These are phyloP conservation scores for Pharus latifolius DNA, from an alignment of 176 grass and related monocot species.

Conservation along the genomic window DNA sequence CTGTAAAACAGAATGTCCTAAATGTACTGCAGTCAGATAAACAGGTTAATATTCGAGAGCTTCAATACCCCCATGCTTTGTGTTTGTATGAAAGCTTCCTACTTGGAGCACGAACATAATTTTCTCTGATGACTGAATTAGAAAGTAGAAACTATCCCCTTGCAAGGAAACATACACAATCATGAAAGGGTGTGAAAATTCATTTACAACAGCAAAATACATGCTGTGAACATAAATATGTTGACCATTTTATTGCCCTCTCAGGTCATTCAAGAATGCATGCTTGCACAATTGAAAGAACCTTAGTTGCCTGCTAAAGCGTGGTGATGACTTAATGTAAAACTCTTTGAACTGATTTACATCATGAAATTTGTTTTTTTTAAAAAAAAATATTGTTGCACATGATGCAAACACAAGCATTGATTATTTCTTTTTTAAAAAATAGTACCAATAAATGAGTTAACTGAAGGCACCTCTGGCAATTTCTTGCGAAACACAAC, in stretches of 20 bases:
- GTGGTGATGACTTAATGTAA: neutral
- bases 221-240: neutral
- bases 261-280: too few species aligned
- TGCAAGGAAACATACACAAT: neutral
- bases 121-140: too few species aligned
- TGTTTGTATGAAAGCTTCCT: too few species aligned
- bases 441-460: neutral
- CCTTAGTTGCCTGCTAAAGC: too few species aligned
- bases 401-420: neutral
- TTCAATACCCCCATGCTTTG: too few species aligned
- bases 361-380: neutral
- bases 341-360: neutral
- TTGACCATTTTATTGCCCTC: too few species aligned
- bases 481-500: conserved; percentile 95
- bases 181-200: neutral
- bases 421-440: neutral
- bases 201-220: neutral
- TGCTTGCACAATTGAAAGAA: neutral
- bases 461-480: conserved; percentile 51
- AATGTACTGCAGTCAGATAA: neutral
- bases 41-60: too few species aligned
- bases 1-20: neutral
- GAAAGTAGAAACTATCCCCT: too few species aligned
- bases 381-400: neutral
- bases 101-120: neutral